Percentiles rank a stretch among this genome's conserved stretches.
Evolutionary conservation across 306 rosid species (phyloP).

Genomic region (Erythrophleum fordii): DNA sequence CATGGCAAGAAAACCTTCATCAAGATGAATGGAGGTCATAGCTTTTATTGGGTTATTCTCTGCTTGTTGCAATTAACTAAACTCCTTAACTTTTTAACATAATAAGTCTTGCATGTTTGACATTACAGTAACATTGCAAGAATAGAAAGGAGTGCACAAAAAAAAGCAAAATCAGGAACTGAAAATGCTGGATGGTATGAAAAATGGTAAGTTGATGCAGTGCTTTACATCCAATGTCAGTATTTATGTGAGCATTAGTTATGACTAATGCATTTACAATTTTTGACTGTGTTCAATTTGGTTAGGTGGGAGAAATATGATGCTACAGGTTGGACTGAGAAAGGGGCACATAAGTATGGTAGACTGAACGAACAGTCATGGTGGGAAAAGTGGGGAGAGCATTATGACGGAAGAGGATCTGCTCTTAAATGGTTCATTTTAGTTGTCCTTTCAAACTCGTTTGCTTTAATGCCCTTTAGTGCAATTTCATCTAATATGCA

Average conservation of each 20-base stretch:
- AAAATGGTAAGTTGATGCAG: constrained; percentile 72
- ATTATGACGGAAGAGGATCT: constrained; percentile 96
- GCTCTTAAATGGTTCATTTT: constrained; percentile 85
- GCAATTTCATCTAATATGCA: constrained; percentile 30
- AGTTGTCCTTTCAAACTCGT: constrained; percentile 21
- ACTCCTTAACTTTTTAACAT: constrained; percentile 23
- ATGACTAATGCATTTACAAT: constrained; percentile 18
- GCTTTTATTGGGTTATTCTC: constrained; percentile 10
- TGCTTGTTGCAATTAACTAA: constrained; percentile 26
- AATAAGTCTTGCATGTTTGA: constrained; percentile 38
- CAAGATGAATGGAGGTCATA: constrained; percentile 99
- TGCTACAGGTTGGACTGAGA: constrained; percentile 99
- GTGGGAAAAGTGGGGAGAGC: constrained; percentile 99
- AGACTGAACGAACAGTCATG: constrained; percentile 96
- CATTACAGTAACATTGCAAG: constrained; percentile 81
- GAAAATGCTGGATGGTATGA: constrained; percentile 99
- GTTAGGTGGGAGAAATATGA: constrained; percentile 98
- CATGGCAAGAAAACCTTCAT: constrained; percentile 98
- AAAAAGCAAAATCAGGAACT: constrained; percentile 95
- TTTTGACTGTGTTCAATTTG: constrained; percentile 41
- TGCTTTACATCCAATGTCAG: constrained; percentile 2
- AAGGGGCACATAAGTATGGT: constrained; percentile 97
- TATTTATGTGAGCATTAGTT: constrained; percentile 11
- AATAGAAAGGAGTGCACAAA: constrained; percentile 98
- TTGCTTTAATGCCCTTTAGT: constrained; percentile 20